Evolutionary conservation across 1,284 basidiomycete genomes (phyloP), one percentile per base, ranked within the genome.

Genomic region (Cryptococcus neoformans): DNA sequence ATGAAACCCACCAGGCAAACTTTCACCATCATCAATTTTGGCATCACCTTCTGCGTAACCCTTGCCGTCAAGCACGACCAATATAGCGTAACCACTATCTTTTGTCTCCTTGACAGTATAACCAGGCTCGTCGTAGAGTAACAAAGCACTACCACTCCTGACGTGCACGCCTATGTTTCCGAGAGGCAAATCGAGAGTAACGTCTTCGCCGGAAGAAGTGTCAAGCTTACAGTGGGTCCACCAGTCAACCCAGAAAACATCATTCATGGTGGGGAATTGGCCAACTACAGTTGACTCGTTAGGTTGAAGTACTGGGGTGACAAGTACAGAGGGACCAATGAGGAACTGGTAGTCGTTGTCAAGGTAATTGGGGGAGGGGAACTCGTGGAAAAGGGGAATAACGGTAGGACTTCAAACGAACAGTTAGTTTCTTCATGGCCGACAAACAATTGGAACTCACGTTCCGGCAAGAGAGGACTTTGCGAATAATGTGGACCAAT

Each of bases 401-500:
- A 90, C 76, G 8, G 85, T 84, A 0, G 88, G 88, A 2, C 65
- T 67, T 12, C 40, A 49, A 3, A 35, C 17, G 17, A 12, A 41
- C 3, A 11, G 6, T 12, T 41, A 41, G 40, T 3, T 36, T 28
- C 14, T 28, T 28, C 8, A 3, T 9, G 9, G 4, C 4, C 35
- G 10, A 4, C 3, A 11, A 49, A 6, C 14, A 11, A 16, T 28
- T 44, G 7, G 28, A 37, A 64, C 66, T 62, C 51, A 68, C 67
- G 85, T 83, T 9, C 88, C 88, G 38, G 73, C 70, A 6, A 76
- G 77, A 5, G 85, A 85, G 1, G 86, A 80, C 55, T 88, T 84
- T 14, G 86, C 84, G 67, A 90, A 88, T n/a, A 88, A 79, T 0
- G 87, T 86, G 66, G 85, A 85, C 87, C 87, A 89, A 75, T 89